These are phyloP conservation scores for Eutypella sp. DNA, from an alignment of 2,329 filamentous ascomycete species.

Conservation along the genomic window DNA sequence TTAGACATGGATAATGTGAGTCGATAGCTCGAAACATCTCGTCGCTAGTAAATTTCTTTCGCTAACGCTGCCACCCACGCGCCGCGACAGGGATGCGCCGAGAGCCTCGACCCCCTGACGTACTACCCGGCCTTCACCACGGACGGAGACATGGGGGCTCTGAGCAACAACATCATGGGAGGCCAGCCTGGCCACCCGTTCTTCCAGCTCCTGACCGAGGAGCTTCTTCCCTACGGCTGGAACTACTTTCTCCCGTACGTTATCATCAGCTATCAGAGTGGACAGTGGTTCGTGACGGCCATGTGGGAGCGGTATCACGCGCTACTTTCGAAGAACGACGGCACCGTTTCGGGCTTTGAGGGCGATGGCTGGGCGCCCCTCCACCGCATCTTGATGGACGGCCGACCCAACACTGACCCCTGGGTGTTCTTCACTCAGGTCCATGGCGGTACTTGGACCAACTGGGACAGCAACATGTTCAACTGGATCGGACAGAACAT, in stretches of 20 bases:
- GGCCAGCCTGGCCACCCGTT: slow-evolving; percentile 64
- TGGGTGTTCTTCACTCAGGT: slow-evolving; percentile 26
- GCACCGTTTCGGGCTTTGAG: slow-evolving; percentile 17
- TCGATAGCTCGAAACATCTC: background rate
- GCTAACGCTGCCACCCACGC: background rate
- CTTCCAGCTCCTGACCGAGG: slow-evolving; percentile 62
- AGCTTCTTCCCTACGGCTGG: slow-evolving; percentile 58
- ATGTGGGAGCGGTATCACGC: slow-evolving; percentile 62
- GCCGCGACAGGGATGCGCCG: slow-evolving; percentile 56
- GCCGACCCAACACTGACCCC: slow-evolving; percentile 15
- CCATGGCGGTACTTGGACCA: slow-evolving; percentile 23
- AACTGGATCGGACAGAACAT: slow-evolving; percentile 23
- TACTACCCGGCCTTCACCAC: slow-evolving; percentile 65
- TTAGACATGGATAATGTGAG: slow-evolving; percentile 61
- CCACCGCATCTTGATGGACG: slow-evolving; percentile 25
- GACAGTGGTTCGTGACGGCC: slow-evolving; percentile 64
- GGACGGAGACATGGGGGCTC: slow-evolving; percentile 28
- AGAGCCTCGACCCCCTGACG: slow-evolving; percentile 59
- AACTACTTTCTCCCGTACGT: slow-evolving; percentile 67
- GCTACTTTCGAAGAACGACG: slow-evolving; percentile 9
- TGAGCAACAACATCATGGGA: slow-evolving; percentile 64
- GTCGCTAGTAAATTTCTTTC: background rate
- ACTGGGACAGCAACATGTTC: slow-evolving; percentile 26
- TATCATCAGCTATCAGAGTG: slow-evolving; percentile 70
- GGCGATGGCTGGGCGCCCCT: slow-evolving; percentile 10